A percentile compares a stretch with the other conserved stretches of the same genome.
Evolutionary conservation across 768 basidiomycete species (phyloP).

Genomic region (Hydnomerulius pinastri): DNA sequence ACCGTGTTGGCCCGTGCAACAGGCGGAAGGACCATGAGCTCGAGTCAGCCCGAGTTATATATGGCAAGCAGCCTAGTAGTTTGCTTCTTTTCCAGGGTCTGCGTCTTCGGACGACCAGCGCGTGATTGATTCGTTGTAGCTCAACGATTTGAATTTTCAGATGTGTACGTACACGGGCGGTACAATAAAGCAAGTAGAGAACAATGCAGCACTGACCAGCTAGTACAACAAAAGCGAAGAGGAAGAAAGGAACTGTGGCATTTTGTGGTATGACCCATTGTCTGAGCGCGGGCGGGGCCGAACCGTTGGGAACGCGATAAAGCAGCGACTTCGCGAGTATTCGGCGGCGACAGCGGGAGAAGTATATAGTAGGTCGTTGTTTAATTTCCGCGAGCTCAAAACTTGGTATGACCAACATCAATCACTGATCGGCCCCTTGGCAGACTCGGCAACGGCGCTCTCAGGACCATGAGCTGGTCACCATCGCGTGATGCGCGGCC

Average conservation of each 20-base stretch:
- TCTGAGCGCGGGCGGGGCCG: background rate
- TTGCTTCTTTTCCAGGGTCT: background rate
- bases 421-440: background rate
- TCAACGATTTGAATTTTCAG: background rate
- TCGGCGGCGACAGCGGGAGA: conserved; percentile 4
- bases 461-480: background rate
- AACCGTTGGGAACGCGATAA: background rate
- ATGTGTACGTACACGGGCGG: conserved; percentile 15
- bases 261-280: conserved; percentile 2
- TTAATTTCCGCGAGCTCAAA: background rate
- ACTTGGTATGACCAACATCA: background rate
- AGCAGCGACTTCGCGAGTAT: background rate
- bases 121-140: background rate
- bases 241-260: background rate
- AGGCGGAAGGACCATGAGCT: no score
- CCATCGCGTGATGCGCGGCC: no score
- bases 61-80: background rate
- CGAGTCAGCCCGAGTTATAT: background rate
- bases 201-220: conserved; percentile 22
- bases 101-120: background rate
- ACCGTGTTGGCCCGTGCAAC: no score
- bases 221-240: conserved; percentile 15
- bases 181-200: conserved; percentile 16
- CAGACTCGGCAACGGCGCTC: background rate
- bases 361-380: no score